phyloP scores from a whole-genome alignment of 768 basidiomycete genomes.

The Leccinellum albellum region DNA sequence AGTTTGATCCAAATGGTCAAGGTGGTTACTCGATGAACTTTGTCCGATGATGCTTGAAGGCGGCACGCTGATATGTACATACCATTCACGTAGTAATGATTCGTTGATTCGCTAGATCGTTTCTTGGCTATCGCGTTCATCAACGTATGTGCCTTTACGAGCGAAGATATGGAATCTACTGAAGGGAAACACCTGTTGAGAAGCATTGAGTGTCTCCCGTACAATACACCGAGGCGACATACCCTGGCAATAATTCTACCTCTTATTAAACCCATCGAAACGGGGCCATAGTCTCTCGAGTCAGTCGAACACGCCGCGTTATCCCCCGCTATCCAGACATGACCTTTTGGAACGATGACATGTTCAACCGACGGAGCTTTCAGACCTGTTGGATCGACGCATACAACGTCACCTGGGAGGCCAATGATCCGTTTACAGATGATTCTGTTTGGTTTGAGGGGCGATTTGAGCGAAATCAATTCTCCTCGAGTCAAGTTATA shows the following conservation, averaged over 20 bases:
- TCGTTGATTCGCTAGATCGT: neutral
- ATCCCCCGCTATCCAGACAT: conserved; percentile 90
- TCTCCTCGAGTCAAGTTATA: conserved; percentile 65
- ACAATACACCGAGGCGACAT: conserved; percentile 13
- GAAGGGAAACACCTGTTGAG: conserved; percentile 29
- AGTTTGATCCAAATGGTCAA: conserved; percentile 89
- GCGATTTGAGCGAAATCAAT: conserved; percentile 68
- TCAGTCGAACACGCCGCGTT: conserved; percentile 81
- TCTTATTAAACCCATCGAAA: conserved; percentile 75
- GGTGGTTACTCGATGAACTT: conserved; percentile 98
- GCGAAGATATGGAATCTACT: conserved; percentile 27
- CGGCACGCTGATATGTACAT: neutral
- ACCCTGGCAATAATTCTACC: conserved; percentile 68
- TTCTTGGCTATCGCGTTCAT: conserved; percentile 8
- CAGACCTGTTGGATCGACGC: conserved; percentile 79
- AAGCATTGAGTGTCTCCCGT: conserved; percentile 1
- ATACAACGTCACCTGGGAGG: conserved; percentile 83
- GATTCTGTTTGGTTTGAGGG: conserved; percentile 57
- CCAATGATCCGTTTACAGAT: conserved; percentile 91
- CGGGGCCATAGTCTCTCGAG: conserved; percentile 90
- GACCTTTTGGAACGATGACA: conserved; percentile 75
- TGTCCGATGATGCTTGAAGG: conserved; percentile 36
- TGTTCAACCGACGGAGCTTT: conserved; percentile 66
- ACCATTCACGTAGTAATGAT: neutral
- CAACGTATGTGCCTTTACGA: conserved; percentile 17